Conservation (phyloP, 108 stramenopile genomes). For the Epipyxis sp. region DNA sequence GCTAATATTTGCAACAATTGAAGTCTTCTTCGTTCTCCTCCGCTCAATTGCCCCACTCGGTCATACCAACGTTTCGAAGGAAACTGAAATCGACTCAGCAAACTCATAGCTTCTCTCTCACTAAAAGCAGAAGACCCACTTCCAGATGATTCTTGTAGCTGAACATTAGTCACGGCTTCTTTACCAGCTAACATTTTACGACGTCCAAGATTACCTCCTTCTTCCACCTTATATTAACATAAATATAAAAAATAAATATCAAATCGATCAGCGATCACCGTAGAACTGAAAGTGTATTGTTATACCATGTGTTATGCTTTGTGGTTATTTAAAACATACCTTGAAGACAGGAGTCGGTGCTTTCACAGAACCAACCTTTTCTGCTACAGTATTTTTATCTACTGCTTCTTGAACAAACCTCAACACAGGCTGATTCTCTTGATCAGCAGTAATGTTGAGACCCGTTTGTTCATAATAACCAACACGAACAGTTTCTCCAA, state of each 20-base stretch:
- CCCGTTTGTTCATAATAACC: constrained; percentile 47
- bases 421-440: constrained; percentile 11
- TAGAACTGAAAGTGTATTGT: too few relatives aligned
- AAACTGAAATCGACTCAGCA: constrained; percentile 43
- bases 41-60: constrained; percentile 42
- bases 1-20: constrained; percentile 45
- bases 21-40: constrained; percentile 49
- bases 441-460: constrained; percentile 22
- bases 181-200: neutral
- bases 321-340: neutral
- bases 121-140: neutral
- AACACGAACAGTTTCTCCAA: constrained; percentile 46
- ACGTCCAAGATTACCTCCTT: neutral
- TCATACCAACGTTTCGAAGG: constrained; percentile 50
- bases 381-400: neutral
- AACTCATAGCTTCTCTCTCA: constrained; percentile 29
- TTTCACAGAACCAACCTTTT: neutral
- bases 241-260: too few relatives aligned
- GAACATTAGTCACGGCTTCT: neutral
- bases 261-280: too few relatives aligned
- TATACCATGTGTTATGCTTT: constrained; percentile 1
- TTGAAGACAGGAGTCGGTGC: neutral
- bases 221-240: neutral
- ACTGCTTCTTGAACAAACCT: neutral
- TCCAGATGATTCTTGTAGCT: neutral